These are phyloP conservation scores for Byssochlamys sp. DNA, from an alignment of 2,329 filamentous ascomycete genomes.

Conservation along the genomic window DNA sequence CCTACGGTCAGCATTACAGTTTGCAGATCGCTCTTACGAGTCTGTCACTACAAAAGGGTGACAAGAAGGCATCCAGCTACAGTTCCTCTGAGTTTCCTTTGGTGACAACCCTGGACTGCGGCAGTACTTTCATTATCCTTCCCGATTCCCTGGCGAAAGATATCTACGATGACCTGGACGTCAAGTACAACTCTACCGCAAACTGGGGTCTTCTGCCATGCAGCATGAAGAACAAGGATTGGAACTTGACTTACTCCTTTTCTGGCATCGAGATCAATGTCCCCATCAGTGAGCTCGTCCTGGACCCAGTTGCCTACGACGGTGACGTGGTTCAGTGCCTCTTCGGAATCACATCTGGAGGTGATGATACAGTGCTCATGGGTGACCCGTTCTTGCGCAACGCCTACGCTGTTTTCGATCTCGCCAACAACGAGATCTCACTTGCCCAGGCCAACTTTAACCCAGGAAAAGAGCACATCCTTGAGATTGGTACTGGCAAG, in stretches of 20 bases:
- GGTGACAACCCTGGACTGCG: background rate
- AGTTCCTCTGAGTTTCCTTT: background rate
- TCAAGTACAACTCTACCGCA: background rate
- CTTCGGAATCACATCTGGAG: slow-evolving; percentile 44
- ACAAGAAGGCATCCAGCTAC: background rate
- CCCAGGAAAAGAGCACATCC: slow-evolving; percentile 38
- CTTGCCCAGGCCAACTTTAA: slow-evolving; percentile 55
- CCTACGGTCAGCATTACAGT: background rate
- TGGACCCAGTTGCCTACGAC: slow-evolving; percentile 36
- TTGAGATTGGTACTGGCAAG: slow-evolving; percentile 45
- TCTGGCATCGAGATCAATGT: slow-evolving; percentile 47
- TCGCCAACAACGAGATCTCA: slow-evolving; percentile 51
- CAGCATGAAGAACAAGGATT: slow-evolving; percentile 37
- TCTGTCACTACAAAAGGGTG: background rate
- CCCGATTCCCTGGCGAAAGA: background rate
- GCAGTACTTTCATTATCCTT: background rate
- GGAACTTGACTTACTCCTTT: slow-evolving; percentile 50
- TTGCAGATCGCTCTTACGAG: background rate
- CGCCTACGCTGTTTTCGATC: slow-evolving; percentile 55
- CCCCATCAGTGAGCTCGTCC: slow-evolving; percentile 46
- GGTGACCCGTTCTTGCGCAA: slow-evolving; percentile 55
- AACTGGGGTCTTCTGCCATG: slow-evolving; percentile 44
- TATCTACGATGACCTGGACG: background rate
- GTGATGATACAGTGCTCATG: slow-evolving; percentile 41
- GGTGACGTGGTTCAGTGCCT: slow-evolving; percentile 31